Evolutionary conservation across 2,329 filamentous ascomycete species (phyloP), one percentile per base, ranked within the genome.

Genomic region (Ophiostoma ips): DNA sequence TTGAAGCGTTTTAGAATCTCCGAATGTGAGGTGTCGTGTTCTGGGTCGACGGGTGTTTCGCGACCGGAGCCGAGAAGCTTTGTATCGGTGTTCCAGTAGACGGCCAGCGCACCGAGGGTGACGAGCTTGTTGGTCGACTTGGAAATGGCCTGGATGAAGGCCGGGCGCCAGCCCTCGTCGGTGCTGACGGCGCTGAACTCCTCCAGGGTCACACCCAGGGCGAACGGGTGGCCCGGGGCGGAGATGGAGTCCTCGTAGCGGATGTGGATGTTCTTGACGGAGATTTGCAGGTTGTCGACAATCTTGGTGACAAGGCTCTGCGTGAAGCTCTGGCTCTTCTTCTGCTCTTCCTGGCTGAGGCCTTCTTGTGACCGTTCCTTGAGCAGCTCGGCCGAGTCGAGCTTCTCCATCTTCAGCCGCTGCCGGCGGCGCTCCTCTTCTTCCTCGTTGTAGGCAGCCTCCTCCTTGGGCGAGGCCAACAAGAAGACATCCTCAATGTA

Each of bases 1-100:
- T 79, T 83, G 62, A 96, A 84, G 55, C 78, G 84, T 24, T 76
- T 68, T 46, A 95, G 76, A 64, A 96, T 78, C 40, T 90, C 83
- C 28, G 80, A 76, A 57, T 94, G 87, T 6, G 52, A 16, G 2
- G 46, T 72, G 9, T 75, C 68, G 55, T 86, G 76, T 11, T 76
- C 71, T 31, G 71, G 76, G 3, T 71, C 67, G 9, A 74, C 70
- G 52, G 79, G 71, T 3, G 78, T 77, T 56, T 92, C 87, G 57
- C 84, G 82, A 8, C 88, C 88, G 5, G 84, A 81, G 12, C 88
- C 87, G 40, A 96, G 73, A 4, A 98, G 74, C 24, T 83, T 74
- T 1, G 88, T 79, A 64, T 99, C 90, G 1, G 92, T 98, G 64
- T 98, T 94, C 92, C 94, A 99, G 66, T 99, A 99, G 10, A 96